Conservation (phyloP, 2,329 filamentous ascomycete species). For the Hypoxylon sp. region DNA sequence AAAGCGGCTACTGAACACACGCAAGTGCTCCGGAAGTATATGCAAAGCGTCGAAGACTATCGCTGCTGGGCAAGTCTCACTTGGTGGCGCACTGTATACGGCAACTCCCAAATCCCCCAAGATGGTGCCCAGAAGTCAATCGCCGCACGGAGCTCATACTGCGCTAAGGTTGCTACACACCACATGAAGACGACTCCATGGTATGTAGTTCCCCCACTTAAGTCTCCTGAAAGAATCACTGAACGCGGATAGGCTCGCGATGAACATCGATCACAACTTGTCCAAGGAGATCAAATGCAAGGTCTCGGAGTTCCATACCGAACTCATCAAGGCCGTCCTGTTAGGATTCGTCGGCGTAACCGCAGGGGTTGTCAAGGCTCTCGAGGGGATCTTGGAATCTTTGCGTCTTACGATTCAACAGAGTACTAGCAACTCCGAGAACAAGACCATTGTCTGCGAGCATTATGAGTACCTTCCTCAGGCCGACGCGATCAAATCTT, state of each 20-base stretch:
- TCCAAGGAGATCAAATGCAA: neutral
- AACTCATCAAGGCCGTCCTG: neutral
- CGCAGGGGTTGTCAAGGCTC: neutral
- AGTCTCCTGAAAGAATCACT: neutral
- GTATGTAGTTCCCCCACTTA: neutral
- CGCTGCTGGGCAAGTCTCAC: neutral
- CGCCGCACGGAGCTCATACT: neutral
- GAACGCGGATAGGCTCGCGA: neutral
- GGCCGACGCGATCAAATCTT: neutral
- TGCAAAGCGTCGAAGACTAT: neutral
- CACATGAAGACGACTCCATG: neutral
- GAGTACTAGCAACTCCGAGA: neutral
- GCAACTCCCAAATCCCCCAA: neutral
- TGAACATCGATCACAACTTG: neutral
- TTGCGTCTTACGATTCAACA: neutral
- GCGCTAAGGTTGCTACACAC: neutral
- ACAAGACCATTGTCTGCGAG: constrained; percentile 1
- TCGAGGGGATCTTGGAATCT: neutral
- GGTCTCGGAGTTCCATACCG: neutral
- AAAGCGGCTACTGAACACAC: neutral
- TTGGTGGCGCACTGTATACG: neutral
- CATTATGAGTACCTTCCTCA: neutral
- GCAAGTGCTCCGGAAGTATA: neutral
- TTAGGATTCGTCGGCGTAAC: neutral
- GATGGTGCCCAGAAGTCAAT: neutral